Evolutionary conservation across 202 grass and related monocot genomes (phyloP).

Genomic region (Alloteropsis angusta): DNA sequence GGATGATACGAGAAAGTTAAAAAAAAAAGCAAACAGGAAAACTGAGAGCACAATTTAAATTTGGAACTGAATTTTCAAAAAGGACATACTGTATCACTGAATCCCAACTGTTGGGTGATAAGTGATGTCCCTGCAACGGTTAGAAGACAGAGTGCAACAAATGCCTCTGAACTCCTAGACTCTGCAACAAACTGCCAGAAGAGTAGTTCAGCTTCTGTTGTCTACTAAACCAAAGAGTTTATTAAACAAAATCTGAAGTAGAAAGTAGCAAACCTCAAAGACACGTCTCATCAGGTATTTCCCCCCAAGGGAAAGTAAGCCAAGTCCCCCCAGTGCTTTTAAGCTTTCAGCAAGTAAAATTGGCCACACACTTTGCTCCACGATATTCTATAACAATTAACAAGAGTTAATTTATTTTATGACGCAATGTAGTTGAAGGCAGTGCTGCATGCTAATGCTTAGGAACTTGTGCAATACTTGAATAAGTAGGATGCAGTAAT

Average conservation of each 20-base stretch:
- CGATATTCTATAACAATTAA: constrained; percentile 64
- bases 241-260: constrained; percentile 4
- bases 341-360: constrained; percentile 76
- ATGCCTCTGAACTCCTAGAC: constrained; percentile 97
- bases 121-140: constrained; percentile 93
- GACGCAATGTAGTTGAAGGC: not conserved
- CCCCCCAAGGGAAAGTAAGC: constrained; percentile 92
- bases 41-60: constrained; percentile 1
- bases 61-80: not conserved
- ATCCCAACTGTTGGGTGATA: constrained; percentile 86
- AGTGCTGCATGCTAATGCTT: not conserved
- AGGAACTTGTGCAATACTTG: not conserved
- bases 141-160: constrained; percentile 93
- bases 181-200: constrained; percentile 82
- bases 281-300: constrained; percentile 81
- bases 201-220: constrained; percentile 6
- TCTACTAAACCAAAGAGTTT: not conserved
- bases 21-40: constrained; percentile 6
- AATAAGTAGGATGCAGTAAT: not conserved
- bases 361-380: constrained; percentile 71
- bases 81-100: constrained; percentile 85
- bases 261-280: constrained; percentile 67
- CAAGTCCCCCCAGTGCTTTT: constrained; percentile 92
- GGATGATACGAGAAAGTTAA: not conserved
- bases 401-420: not conserved